Conservation (phyloP, 2,329 filamentous ascomycete species). For the Ceratocystiopsis minuta region DNA sequence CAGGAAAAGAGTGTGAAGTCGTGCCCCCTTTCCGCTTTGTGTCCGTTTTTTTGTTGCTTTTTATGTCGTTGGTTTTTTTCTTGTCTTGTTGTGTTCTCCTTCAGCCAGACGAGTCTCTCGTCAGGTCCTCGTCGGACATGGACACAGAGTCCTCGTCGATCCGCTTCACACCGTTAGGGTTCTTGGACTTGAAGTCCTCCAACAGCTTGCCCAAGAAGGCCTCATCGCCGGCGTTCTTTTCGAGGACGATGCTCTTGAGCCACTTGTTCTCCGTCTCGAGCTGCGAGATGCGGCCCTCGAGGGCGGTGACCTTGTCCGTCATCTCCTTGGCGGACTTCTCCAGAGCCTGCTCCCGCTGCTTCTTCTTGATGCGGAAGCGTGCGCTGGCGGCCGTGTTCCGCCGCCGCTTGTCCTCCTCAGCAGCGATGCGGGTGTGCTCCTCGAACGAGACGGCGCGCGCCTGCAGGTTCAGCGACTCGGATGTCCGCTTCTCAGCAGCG, state of each 20-base stretch:
- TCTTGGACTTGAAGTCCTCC: constrained; percentile 26
- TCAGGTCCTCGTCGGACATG: constrained; percentile 11
- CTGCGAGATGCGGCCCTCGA: constrained; percentile 57
- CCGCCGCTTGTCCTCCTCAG: constrained; percentile 78
- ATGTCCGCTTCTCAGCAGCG: constrained; percentile 25
- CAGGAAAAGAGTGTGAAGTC: not conserved
- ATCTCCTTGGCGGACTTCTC: constrained; percentile 71
- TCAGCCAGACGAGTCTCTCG: constrained; percentile 11
- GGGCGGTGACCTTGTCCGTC: constrained; percentile 54
- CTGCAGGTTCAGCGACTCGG: constrained; percentile 22
- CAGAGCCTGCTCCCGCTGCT: constrained; percentile 76
- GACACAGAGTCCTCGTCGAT: constrained; percentile 14
- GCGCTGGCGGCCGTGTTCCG: constrained; percentile 79
- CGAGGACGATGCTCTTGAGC: constrained; percentile 63
- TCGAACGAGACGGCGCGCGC: constrained; percentile 39
- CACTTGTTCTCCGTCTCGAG: constrained; percentile 73
- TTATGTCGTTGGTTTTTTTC: not conserved
- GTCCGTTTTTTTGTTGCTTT: not conserved
- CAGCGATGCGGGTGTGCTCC: constrained; percentile 52
- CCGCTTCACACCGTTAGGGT: constrained; percentile 3
- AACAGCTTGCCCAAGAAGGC: constrained; percentile 30
- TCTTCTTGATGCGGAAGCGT: constrained; percentile 88
- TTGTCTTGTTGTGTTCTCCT: not conserved
- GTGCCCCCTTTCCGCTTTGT: not conserved
- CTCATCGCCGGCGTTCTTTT: constrained; percentile 54